Conservation (phyloP, 179 eudicot genomes). For the Gypsophila paniculata region DNA sequence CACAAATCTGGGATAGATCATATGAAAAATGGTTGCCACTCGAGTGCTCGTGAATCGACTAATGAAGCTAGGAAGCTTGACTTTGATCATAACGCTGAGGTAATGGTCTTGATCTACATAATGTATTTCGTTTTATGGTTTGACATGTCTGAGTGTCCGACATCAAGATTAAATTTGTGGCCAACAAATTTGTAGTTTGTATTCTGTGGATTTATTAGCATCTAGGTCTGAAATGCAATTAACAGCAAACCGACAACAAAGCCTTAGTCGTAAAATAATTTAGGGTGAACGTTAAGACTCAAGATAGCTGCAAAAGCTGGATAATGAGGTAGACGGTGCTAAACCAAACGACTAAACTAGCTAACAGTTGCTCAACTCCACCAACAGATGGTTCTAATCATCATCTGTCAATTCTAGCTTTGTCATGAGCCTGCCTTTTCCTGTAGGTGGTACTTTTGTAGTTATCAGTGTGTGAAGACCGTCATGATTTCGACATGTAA, state of each 20-base stretch:
- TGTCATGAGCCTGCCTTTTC: not conserved
- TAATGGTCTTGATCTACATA: conserved; percentile 13
- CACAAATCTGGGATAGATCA: conserved; percentile 1
- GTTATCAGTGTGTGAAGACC: not conserved
- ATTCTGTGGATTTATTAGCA: too few relatives aligned
- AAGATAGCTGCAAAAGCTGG: not conserved
- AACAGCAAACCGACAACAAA: not conserved
- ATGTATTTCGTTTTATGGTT: not conserved
- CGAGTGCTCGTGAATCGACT: not conserved
- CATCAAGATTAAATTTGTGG: too few relatives aligned
- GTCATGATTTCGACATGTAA: too few relatives aligned
- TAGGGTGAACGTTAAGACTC: too few relatives aligned
- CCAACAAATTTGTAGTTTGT: too few relatives aligned
- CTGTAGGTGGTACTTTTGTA: not conserved
- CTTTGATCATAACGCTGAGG: conserved; percentile 22
- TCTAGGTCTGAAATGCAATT: not conserved
- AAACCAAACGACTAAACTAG: not conserved
- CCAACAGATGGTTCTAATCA: not conserved
- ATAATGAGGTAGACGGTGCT: not conserved
- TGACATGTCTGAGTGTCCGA: too few relatives aligned
- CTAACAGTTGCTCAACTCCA: not conserved
- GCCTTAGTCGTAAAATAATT: not conserved
- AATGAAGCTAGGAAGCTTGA: conserved; percentile 8
- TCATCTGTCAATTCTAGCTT: not conserved
- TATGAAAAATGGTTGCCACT: conserved; percentile 8